Evolutionary conservation across 805 yeast genomes (phyloP).

Genomic region (Ogataea polymorpha): DNA sequence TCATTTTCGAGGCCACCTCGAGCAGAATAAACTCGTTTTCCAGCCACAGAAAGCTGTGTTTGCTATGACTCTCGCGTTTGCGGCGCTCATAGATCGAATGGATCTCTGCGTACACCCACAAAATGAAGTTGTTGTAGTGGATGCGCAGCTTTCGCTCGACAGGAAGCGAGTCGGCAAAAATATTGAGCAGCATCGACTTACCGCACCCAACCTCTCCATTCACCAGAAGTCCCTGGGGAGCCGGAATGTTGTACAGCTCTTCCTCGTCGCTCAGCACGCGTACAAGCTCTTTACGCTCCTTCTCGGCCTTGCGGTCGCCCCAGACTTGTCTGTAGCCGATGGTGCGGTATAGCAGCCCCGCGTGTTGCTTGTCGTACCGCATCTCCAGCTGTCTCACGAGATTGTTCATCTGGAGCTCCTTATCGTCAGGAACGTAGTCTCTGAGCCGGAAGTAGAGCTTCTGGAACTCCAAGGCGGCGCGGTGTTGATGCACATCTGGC

Average conservation of each 20-base stretch:
- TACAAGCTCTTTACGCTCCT: slow-evolving; percentile 40
- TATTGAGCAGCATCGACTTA: slow-evolving; percentile 69
- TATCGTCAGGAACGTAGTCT: slow-evolving; percentile 57
- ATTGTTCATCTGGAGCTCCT: slow-evolving; percentile 40
- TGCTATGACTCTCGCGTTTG: slow-evolving; percentile 28
- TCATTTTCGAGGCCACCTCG: slow-evolving; percentile 65
- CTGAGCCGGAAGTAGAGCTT: slow-evolving; percentile 54
- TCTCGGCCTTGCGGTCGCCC: slow-evolving; percentile 16
- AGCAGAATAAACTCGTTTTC: slow-evolving; percentile 64
- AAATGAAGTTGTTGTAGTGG: slow-evolving; percentile 68
- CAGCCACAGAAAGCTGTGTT: slow-evolving; percentile 35
- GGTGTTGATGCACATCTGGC: slow-evolving; percentile 56
- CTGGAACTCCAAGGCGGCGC: slow-evolving; percentile 62
- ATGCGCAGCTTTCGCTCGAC: slow-evolving; percentile 61
- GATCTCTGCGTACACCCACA: slow-evolving; percentile 64
- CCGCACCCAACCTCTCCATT: slow-evolving; percentile 76
- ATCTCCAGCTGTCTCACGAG: slow-evolving; percentile 35
- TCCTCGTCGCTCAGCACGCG: slow-evolving; percentile 57
- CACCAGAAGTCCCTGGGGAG: slow-evolving; percentile 63
- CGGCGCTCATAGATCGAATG: slow-evolving; percentile 51
- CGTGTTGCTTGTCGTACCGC: slow-evolving; percentile 17
- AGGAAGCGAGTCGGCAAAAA: slow-evolving; percentile 65
- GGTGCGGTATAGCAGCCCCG: slow-evolving; percentile 27
- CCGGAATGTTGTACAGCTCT: slow-evolving; percentile 47
- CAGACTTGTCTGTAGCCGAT: slow-evolving; percentile 32